phyloP scores from a whole-genome alignment of 108 stramenopile species.

The Skeletonema potamos region DNA sequence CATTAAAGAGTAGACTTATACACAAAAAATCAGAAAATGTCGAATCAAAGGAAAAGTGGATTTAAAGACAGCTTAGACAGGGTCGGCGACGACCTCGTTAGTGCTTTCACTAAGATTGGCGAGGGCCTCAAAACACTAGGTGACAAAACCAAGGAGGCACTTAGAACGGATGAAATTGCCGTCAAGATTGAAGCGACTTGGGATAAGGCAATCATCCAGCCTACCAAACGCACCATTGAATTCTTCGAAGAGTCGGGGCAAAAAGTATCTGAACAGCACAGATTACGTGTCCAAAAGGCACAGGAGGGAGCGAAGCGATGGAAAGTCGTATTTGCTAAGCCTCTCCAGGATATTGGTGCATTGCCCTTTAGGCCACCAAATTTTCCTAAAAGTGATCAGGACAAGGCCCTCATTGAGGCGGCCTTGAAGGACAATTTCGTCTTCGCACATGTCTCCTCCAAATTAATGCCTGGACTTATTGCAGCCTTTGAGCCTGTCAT shows the following conservation, averaged over 20 bases:
- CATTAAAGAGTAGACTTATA: too few species aligned
- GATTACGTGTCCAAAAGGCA: constrained; percentile 12
- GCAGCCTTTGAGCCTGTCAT: constrained; percentile 65
- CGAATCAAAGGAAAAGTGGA: not conserved
- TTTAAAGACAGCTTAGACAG: not conserved
- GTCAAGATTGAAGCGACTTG: not conserved
- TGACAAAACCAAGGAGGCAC: not conserved
- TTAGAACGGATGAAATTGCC: not conserved
- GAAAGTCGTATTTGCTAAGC: constrained; percentile 43
- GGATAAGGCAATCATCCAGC: constrained; percentile 28
- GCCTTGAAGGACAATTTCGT: constrained; percentile 76
- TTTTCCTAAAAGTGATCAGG: constrained; percentile 56
- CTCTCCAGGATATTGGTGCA: constrained; percentile 15
- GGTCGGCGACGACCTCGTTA: not conserved
- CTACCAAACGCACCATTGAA: constrained; percentile 30
- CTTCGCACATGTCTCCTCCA: constrained; percentile 57
- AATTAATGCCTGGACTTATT: constrained; percentile 56
- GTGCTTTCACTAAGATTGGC: not conserved
- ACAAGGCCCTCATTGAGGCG: constrained; percentile 48
- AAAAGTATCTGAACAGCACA: constrained; percentile 1
- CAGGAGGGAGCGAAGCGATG: constrained; percentile 27
- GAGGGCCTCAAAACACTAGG: not conserved
- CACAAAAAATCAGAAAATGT: not conserved
- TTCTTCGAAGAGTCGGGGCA: constrained; percentile 17
- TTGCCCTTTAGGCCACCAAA: constrained; percentile 9